Conservation (phyloP, 441 rosid genomes). For the Croton setiger region DNA sequence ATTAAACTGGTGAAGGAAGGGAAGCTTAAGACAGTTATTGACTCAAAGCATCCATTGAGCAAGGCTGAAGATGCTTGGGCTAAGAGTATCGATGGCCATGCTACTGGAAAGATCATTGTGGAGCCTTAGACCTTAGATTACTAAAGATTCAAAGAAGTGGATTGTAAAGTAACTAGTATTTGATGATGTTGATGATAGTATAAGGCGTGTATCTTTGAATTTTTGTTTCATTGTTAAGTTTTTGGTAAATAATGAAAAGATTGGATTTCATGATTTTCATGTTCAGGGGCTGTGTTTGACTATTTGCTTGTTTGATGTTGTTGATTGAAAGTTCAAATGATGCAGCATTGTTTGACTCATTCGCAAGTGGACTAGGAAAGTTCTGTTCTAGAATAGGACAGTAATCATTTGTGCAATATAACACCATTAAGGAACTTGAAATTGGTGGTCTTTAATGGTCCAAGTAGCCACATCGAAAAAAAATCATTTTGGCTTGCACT, state of each 20-base stretch:
- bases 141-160: not conserved
- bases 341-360: too few relatives aligned
- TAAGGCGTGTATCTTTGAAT: not conserved
- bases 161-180: not conserved
- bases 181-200: not conserved
- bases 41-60: constrained; percentile 55
- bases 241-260: not conserved
- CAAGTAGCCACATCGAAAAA: too few relatives aligned
- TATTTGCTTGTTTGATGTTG: too few relatives aligned
- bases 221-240: not conserved
- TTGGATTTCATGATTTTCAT: not conserved
- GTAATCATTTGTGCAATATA: too few relatives aligned
- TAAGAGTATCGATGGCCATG: constrained; percentile 65
- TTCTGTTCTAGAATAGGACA: too few relatives aligned
- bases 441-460: too few relatives aligned
- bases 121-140: constrained; percentile 37
- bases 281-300: too few relatives aligned
- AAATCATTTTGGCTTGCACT: not conserved
- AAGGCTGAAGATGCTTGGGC: constrained; percentile 85
- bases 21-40: constrained; percentile 63
- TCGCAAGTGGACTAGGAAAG: too few relatives aligned
- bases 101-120: constrained; percentile 75
- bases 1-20: constrained; percentile 56
- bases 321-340: too few relatives aligned
- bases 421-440: too few relatives aligned